phyloP scores from a whole-genome alignment of 1,284 basidiomycete species.

The Malassezia caprae region DNA sequence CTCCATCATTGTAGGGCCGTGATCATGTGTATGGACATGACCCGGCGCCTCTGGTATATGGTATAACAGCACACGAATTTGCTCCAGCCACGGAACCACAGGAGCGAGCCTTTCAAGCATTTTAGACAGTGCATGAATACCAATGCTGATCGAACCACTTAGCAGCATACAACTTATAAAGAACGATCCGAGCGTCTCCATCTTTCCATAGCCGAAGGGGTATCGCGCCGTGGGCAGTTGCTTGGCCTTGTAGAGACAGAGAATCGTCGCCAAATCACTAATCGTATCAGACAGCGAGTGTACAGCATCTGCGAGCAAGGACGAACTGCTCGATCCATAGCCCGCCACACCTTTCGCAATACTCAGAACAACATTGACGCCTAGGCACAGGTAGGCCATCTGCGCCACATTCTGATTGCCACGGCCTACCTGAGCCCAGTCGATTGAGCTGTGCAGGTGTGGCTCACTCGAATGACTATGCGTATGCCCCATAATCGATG shows the following conservation, averaged over 20 bases:
- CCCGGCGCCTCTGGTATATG: constrained; percentile 58
- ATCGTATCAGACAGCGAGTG: constrained; percentile 79
- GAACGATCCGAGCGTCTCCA: constrained; percentile 81
- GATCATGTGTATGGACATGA: constrained; percentile 47
- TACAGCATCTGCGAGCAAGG: constrained; percentile 84
- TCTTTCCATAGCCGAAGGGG: constrained; percentile 78
- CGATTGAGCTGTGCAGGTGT: constrained; percentile 27
- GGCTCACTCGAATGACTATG: constrained; percentile 36
- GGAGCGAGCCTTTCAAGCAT: constrained; percentile 13
- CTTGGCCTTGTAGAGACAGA: constrained; percentile 79
- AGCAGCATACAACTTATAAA: constrained; percentile 69
- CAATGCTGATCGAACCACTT: constrained; percentile 79
- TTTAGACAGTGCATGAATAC: constrained; percentile 66
- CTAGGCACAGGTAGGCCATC: constrained; percentile 58
- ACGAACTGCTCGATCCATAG: constrained; percentile 62
- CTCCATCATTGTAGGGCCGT: constrained; percentile 51
- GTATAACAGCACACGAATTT: constrained; percentile 46
- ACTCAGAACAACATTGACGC: constrained; percentile 72
- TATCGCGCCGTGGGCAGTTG: constrained; percentile 65
- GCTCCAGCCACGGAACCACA: not conserved
- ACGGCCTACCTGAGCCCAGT: constrained; percentile 25
- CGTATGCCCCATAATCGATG: constrained; percentile 6
- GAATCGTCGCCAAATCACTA: constrained; percentile 83
- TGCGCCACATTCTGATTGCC: constrained; percentile 32
- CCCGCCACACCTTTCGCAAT: constrained; percentile 62